Base-by-base conservation (phyloP, 495 filamentous ascomycete species). In the Neurospora sp. region DNA sequence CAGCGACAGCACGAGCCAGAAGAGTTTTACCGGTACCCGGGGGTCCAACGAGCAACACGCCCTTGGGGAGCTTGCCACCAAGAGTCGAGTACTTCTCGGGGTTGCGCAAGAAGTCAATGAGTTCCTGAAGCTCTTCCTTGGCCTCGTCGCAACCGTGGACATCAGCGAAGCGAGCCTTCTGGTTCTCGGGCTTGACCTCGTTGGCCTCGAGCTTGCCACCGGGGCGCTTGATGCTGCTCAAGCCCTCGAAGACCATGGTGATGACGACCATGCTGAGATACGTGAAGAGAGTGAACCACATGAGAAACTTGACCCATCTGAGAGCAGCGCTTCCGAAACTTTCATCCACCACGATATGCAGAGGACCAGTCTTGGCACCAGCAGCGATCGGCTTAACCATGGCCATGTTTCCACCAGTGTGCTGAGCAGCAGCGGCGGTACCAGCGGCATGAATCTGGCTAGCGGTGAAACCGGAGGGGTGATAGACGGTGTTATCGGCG, bases 1-100 rank as follows among this genome's bases (percentile, higher is more conserved):
- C 96, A 71, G 96, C 96, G 70, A 99, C 96, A 12, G 96, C 96
- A 75, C 96, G 92, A 72, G 96, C 96, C 71, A 99, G 88, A 47
- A 99, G 87, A n/a, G 96, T 99, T 82, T 99, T 99, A 82, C 96
- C 96, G 70, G 96, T 99, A 82, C 96, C 96, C 40, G 96, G 96
- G 77, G 96, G 96, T 8, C 96, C 96, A 78, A 97, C 93, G 53
- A 99, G 87, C 59, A 99, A 86, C 76, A 98, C 93, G 86, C 96
- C 96, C 82, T 98, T 99, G 53, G 96, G 96, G 16, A 99, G 86
- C 80, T 97, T 98, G 72, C 96, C 96, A 76, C 96, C 96, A 27
- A 99, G 90, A 53, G 89, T 92, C 39, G 90, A 94, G 83, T 97
- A 99, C 71, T 90, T 90, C 0, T 97, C 92, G 1, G 96, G 96